Evolutionary conservation across 208 protist species (phyloP), one percentile per base, ranked within the genome.

Genomic region (Novymonas esmeraldas): DNA sequence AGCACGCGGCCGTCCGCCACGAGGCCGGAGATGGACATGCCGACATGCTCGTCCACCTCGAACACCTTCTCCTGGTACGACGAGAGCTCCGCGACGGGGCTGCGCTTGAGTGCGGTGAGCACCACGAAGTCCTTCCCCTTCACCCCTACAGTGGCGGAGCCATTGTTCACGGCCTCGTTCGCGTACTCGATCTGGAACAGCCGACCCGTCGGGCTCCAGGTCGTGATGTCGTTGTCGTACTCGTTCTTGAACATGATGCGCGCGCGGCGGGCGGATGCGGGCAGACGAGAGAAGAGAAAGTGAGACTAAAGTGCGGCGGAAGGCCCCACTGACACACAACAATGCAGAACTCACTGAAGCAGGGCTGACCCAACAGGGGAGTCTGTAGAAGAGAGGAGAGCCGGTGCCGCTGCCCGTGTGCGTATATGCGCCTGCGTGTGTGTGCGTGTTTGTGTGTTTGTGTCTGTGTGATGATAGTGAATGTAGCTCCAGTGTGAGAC

Each of bases 111-210:
- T 4, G 96, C 89, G 1, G 89, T 89, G 1, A 99, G 65, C 22
- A 99, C 98, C 18, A 97, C 98, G 68, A 97, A 90, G 33, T 93
- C 93, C 39, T 93, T 95, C 13, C 92, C 97, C 73, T 98, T 98
- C n/a, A 99, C 79, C 16, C 98, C 99, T 10, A 99, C 98, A 0
- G 90, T 84, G 20, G 98, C 97, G 36, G 94, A 98, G 46, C 99
- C 99, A 79, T 99, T 99, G 77, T 99, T 99, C 0, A 99, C 98
- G 0, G 98, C 99, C 78, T 99, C 98, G 85, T 99, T 99, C 18
- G 99, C 99, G 78, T 99, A 99, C 80, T 99, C 98, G 22, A 99
- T 87, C 86, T 99, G 98, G 83, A 98, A 97, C 51, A 99, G 82
- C 46, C 97, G 83, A 10, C 98, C 98, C 18, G 94, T 93, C 22